Conservation (phyloP, 164 flowering plant genomes). For the Echeveria elegans region DNA sequence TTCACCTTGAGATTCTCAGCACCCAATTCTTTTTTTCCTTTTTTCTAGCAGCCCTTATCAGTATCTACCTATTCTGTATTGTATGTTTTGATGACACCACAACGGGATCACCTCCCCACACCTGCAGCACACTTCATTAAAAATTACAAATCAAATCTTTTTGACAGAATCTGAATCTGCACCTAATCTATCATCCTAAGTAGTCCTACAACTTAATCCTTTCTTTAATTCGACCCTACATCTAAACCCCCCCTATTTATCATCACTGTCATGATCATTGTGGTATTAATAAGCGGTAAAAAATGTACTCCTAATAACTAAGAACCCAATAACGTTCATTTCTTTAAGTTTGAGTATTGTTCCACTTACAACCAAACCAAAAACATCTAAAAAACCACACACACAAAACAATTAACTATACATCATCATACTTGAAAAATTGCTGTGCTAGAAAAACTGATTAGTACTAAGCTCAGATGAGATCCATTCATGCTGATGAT, state of each 20-base stretch:
- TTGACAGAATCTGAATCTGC: neutral
- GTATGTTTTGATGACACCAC: neutral
- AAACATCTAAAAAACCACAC: neutral
- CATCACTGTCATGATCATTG: neutral
- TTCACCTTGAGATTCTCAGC: neutral
- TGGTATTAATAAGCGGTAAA: neutral
- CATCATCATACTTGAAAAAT: neutral
- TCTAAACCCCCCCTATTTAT: neutral
- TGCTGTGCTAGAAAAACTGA: slow-evolving; percentile 27
- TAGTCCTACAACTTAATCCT: neutral
- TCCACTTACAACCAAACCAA: neutral
- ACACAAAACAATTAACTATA: neutral
- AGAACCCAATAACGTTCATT: neutral
- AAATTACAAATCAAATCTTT: neutral
- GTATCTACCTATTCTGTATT: neutral
- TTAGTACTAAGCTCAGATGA: slow-evolving; percentile 45
- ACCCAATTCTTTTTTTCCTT: neutral
- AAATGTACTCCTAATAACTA: too few species aligned
- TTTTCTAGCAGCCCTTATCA: neutral
- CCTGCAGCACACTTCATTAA: neutral
- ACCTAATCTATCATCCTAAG: neutral
- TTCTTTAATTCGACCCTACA: neutral
- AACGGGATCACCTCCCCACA: too few species aligned
- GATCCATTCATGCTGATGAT: slow-evolving; percentile 68
- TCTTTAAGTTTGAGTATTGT: neutral